These are phyloP conservation scores for Pseudoneurospora amorphoporcata DNA, from an alignment of 495 filamentous ascomycete species.

Conservation along the genomic window DNA sequence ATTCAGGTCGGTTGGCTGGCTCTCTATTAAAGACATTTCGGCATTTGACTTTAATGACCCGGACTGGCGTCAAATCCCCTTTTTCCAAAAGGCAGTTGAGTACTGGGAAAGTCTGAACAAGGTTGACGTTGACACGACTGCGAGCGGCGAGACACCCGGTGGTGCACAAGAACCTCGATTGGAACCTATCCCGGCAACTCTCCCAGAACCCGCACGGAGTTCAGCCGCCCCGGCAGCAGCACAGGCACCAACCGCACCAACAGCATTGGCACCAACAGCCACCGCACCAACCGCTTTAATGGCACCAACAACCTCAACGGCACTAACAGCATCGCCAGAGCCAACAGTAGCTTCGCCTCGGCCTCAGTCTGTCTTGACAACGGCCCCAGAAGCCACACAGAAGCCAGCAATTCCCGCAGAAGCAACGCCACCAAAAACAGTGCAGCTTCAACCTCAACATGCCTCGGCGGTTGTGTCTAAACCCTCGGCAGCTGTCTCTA, in stretches of 20 bases:
- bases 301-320: background rate
- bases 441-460: background rate
- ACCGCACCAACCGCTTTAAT: background rate
- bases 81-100: conserved; percentile 7
- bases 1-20: conserved; percentile 18
- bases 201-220: background rate
- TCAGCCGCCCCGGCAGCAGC: background rate
- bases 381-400: background rate
- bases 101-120: conserved; percentile 5
- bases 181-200: background rate
- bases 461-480: background rate
- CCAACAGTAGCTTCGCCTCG: background rate
- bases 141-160: background rate
- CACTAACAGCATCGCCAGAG: background rate
- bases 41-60: conserved; percentile 17
- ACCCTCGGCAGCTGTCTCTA: background rate
- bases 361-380: background rate
- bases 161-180: background rate
- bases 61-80: conserved; percentile 5
- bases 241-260: background rate
- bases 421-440: background rate
- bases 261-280: background rate
- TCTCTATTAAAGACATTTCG: conserved; percentile 13
- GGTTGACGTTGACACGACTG: background rate
- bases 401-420: background rate